A percentile compares a stretch with the other conserved stretches of the same genome.
phyloP scores from a whole-genome alignment of 2,329 filamentous ascomycete species.

The Fusarium napiforme region DNA sequence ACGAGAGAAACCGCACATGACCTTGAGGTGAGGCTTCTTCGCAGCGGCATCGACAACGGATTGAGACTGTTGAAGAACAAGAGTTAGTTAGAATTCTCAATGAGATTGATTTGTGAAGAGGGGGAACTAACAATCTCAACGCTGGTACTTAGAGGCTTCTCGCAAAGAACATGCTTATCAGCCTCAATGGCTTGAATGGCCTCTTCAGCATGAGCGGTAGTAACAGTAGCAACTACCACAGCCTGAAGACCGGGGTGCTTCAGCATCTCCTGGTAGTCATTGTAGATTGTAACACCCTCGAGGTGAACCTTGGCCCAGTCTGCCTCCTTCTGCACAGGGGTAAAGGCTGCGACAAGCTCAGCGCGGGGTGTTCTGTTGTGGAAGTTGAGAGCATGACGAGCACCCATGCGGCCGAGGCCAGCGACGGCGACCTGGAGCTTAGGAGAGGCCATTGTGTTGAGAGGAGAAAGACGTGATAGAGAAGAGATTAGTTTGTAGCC shows the following conservation, averaged over 20 bases:
- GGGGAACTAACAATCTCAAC: conserved; percentile 62
- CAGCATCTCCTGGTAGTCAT: conserved; percentile 43
- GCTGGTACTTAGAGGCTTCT: conserved; percentile 43
- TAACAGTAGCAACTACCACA: conserved; percentile 42
- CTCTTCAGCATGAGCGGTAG: conserved; percentile 43
- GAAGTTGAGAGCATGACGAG: conserved; percentile 44
- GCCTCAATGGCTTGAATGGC: conserved; percentile 44
- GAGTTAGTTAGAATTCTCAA: background rate
- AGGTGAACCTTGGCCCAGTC: conserved; percentile 40
- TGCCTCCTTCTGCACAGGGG: conserved; percentile 39
- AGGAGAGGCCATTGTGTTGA: conserved; percentile 32
- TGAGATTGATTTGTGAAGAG: background rate
- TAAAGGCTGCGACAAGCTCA: conserved; percentile 43
- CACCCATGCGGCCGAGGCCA: conserved; percentile 44
- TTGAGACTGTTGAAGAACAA: conserved; percentile 59
- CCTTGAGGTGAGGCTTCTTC: conserved; percentile 69
- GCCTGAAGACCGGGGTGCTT: conserved; percentile 44
- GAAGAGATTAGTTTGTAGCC: background rate
- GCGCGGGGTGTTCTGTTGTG: conserved; percentile 41
- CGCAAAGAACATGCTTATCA: conserved; percentile 43
- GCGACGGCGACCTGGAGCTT: conserved; percentile 42
- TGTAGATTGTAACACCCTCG: conserved; percentile 40
- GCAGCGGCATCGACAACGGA: conserved; percentile 67
- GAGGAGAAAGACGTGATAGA: background rate
- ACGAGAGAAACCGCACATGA: conserved; percentile 60